Conservation (phyloP, 2,329 filamentous ascomycete genomes). For the Aureobasidium namibiae region DNA sequence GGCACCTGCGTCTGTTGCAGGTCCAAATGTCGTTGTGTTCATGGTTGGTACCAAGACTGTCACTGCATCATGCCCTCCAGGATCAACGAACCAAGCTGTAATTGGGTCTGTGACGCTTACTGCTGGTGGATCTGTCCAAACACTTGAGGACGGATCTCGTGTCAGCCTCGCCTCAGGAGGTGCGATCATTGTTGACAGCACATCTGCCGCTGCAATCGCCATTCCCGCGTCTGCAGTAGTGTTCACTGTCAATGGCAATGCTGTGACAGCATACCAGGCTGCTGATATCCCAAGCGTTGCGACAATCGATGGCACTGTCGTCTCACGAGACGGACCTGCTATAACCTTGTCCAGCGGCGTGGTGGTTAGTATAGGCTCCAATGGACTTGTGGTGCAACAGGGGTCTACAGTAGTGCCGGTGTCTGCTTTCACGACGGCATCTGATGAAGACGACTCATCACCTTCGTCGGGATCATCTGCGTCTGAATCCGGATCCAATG, state of each 20-base stretch:
- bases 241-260: slow-evolving; percentile 15
- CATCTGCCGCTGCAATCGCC: not conserved
- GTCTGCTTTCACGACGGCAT: not conserved
- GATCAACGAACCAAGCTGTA: slow-evolving; percentile 5
- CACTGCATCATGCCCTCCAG: slow-evolving; percentile 12
- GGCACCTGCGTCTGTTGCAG: not conserved
- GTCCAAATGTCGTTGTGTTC: slow-evolving; percentile 12
- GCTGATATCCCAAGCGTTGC: not conserved
- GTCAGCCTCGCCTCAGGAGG: slow-evolving; percentile 16
- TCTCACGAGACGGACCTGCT: slow-evolving; percentile 13
- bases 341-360: slow-evolving; percentile 16
- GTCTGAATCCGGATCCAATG: not conserved
- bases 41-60: slow-evolving; percentile 15
- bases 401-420: not conserved
- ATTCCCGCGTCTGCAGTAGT: slow-evolving; percentile 6
- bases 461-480: not conserved
- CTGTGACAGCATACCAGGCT: slow-evolving; percentile 14
- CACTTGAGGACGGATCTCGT: slow-evolving; percentile 15
- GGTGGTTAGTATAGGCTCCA: slow-evolving; percentile 15
- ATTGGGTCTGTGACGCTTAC: slow-evolving; percentile 17
- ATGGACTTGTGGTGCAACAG: not conserved
- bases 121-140: slow-evolving; percentile 15
- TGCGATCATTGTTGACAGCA: slow-evolving; percentile 9
- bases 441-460: not conserved
- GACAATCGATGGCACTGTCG: slow-evolving; percentile 16